Base-by-base conservation (phyloP, 805 yeast species). In the Candida parachauliodes region DNA sequence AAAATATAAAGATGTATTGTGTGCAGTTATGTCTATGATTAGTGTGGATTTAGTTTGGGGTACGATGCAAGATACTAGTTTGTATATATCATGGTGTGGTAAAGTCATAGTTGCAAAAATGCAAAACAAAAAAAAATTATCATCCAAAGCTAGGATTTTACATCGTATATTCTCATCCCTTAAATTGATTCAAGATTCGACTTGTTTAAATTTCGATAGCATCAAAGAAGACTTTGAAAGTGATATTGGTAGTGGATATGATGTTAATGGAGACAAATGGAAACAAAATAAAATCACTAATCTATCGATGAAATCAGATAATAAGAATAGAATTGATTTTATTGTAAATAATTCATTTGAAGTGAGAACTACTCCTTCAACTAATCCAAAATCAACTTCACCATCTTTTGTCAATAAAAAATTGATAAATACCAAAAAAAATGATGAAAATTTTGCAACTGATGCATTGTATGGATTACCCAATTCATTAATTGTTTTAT, bases 41-140 rank as follows among this genome's bases (percentile, higher is more conserved):
- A 80, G 89, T 5, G 84, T 88, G 36, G 95, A 88, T 60, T 81
- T 86, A 36, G 89, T 86, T 11, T 83, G 94, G 87, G 95, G 96
- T 2, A 79, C 91, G 1, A 84, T 85, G 89, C 81, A 83, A 39
- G 93, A 84, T 47, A 86, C 95, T 51, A 79, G 77, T 45, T 73
- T 79, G 41, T 86, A 86, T 60, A 67, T 88, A 37, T 75, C 78
- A 38, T 77, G 88, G 49, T 84, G 95, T 62, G 91, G 86, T 44
- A 75, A 74, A 39, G 81, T 85, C 40, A 81, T 88, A 18, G 75
- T 77, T 23, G 74, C 78, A 47, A 77, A 91, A 50, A 80, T 82
- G 81, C 65, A 65, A 30, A 71, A 67, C 37, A 77, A 88, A 52
- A 62, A 81, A 48, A 76, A 74, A 43, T 58, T 87, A 16, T 80